Percentiles rank a stretch among this genome's conserved stretches.
These are phyloP conservation scores for Spizellomyces sp. DNA, from an alignment of 192 early-diverging fungal species.

Conservation along the genomic window DNA sequence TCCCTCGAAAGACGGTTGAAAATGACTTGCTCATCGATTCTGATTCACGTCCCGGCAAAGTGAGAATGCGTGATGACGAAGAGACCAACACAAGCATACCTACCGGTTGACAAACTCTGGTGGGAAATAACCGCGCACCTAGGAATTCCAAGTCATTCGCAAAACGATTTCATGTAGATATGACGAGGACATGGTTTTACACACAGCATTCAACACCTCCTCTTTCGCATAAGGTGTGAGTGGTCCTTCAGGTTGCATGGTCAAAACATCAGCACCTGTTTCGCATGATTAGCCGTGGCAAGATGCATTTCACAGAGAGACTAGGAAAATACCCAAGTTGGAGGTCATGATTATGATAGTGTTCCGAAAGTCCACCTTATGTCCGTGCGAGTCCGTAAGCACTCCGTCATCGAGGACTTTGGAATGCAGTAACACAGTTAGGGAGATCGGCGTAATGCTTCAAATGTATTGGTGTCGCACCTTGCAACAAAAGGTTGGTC, in stretches of 20 bases:
- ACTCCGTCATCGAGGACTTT: conserved; percentile 83
- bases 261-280: conserved; percentile 5
- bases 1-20: conserved; percentile 64
- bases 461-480: neutral
- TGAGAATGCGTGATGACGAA: conserved; percentile 1
- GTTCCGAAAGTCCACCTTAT: conserved; percentile 84
- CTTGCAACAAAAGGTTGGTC: conserved; percentile 79
- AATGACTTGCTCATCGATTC: conserved; percentile 78
- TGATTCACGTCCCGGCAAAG: neutral
- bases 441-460: too few relatives aligned
- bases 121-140: conserved; percentile 57
- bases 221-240: conserved; percentile 7
- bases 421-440: too few relatives aligned
- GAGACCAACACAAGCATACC: neutral
- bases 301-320: too few relatives aligned
- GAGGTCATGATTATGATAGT: conserved; percentile 87
- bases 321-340: conserved; percentile 57
- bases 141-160: too few relatives aligned
- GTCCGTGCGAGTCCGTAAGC: conserved; percentile 83
- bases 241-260: conserved; percentile 1
- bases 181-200: too few relatives aligned
- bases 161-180: too few relatives aligned
- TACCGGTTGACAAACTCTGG: conserved; percentile 84
- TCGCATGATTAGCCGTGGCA: too few relatives aligned
- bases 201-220: conserved; percentile 46